phyloP scores from a whole-genome alignment of 306 rosid genomes.

The Malus asiatica region DNA sequence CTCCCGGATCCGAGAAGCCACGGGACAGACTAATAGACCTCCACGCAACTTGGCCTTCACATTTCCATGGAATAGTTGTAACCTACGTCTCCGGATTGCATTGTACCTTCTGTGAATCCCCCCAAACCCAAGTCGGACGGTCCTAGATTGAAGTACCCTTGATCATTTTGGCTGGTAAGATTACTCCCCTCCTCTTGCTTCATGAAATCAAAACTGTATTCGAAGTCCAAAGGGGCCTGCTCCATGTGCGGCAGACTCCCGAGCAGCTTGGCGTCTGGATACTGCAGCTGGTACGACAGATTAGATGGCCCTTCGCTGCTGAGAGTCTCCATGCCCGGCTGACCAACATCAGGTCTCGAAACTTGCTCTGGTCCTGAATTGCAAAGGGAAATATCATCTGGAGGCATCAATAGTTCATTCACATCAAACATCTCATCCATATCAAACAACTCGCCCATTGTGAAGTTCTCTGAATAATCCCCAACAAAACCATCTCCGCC shows the following conservation, averaged over 20 bases:
- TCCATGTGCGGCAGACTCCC: conserved; percentile 64
- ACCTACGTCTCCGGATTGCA: not conserved
- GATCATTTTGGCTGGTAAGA: conserved; percentile 20
- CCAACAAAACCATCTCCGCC: not conserved
- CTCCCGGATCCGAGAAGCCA: not conserved
- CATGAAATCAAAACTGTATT: conserved; percentile 52
- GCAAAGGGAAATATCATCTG: conserved; percentile 28
- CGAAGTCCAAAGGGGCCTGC: conserved; percentile 26
- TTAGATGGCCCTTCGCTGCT: conserved; percentile 29
- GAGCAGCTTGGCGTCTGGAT: conserved; percentile 60
- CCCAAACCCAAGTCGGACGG: not conserved
- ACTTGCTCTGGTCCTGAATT: conserved; percentile 20
- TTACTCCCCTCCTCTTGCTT: conserved; percentile 40
- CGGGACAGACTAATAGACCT: not conserved
- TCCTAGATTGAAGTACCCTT: conserved; percentile 23
- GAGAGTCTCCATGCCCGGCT: not conserved
- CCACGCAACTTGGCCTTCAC: not conserved
- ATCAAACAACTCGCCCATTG: conserved; percentile 37
- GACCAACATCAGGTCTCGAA: conserved; percentile 13
- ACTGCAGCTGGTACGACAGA: conserved; percentile 36
- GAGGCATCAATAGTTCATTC: conserved; percentile 42
- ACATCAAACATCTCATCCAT: conserved; percentile 60
- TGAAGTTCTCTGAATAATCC: conserved; percentile 23
- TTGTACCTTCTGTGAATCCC: conserved; percentile 3
- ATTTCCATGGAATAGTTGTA: not conserved